Percentiles rank a stretch among this genome's conserved stretches.
Evolutionary conservation across 306 rosid species (phyloP).

Genomic region (Fragaria iinumae): DNA sequence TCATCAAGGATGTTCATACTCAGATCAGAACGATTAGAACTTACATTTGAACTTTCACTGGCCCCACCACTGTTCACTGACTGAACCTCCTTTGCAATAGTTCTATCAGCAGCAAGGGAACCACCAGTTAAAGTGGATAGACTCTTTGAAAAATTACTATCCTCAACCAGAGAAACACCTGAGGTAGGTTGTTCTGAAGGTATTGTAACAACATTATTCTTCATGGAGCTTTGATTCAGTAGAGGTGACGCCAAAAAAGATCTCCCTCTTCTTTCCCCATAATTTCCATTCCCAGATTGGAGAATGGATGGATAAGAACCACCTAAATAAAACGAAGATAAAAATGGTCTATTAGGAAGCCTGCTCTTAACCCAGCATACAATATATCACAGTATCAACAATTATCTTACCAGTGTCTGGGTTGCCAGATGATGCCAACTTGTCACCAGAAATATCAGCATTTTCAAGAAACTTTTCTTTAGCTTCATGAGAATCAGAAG

Average conservation of each 20-base stretch:
- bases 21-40: constrained; percentile 56
- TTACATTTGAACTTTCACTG: constrained; percentile 50
- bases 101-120: constrained; percentile 43
- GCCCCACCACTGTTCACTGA: constrained; percentile 43
- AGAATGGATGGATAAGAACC: constrained; percentile 33
- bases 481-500: constrained; percentile 63
- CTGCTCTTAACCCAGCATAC: constrained; percentile 18
- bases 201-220: constrained; percentile 34
- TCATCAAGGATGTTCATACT: constrained; percentile 61
- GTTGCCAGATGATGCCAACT: constrained; percentile 46
- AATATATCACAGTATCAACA: constrained; percentile 18
- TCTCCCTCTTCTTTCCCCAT: constrained; percentile 40
- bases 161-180: constrained; percentile 33
- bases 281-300: constrained; percentile 37
- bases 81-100: constrained; percentile 42
- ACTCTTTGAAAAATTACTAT: constrained; percentile 27
- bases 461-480: constrained; percentile 40
- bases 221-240: constrained; percentile 33
- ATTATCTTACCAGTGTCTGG: constrained; percentile 51
- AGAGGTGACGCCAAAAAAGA: constrained; percentile 38
- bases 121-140: constrained; percentile 35
- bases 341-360: constrained; percentile 24
- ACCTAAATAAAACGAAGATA: constrained; percentile 27
- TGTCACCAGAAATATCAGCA: constrained; percentile 42
- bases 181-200: constrained; percentile 35